Base-by-base conservation (phyloP, 1,284 basidiomycete species). In the Ganoderma lingzhi region DNA sequence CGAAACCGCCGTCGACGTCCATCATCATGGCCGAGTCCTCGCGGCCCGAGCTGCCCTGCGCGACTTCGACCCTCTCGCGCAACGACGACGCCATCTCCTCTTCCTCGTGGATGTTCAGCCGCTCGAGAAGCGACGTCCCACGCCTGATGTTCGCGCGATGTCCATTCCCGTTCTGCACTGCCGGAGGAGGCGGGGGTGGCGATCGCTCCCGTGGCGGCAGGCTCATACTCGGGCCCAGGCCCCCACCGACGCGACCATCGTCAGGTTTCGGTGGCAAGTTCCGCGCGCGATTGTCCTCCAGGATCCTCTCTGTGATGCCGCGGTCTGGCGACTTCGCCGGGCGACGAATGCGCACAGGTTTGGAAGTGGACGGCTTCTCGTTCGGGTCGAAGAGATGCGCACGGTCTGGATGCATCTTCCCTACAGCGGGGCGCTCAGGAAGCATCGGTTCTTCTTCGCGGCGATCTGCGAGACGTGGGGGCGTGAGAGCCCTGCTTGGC, bases 31-130 rank as follows among this genome's bases (percentile, higher is more conserved):
- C 65, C n/a, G 53, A 2, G 10, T 68, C 69, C 1, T 23, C 28
- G 12, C 45, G 64, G 41, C 59, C 17, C 39, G 39, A 41, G 23
- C 39, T 37, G 12, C 59, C 23, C n/a, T 41, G 39, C 23, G 30
- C 23, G 30, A 64, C 8, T 17, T 83, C 80, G 30, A 85, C 83
- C 19, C 84, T 77, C 2, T 85, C 84, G 14, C 82, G 77, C 67
- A 85, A 68, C 15, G 84, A 82, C 8, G 77, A 61, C 5, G 64
- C 6, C 53, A 59, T 23, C 65, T 73, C 58, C 64, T 45, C 61
- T 59, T 56, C 63, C 73, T 51, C 76, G 64, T 76, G 75, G 6
- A 82, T 64, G n/a, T 74, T 77, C 59, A 84, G 69, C 37, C 83
- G 76, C 28, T 84, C 84, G 39, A 84, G 70, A 30, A 84, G 73